phyloP scores from a whole-genome alignment of 2,329 filamentous ascomycete species.

The Trichophyton benhamiae region DNA sequence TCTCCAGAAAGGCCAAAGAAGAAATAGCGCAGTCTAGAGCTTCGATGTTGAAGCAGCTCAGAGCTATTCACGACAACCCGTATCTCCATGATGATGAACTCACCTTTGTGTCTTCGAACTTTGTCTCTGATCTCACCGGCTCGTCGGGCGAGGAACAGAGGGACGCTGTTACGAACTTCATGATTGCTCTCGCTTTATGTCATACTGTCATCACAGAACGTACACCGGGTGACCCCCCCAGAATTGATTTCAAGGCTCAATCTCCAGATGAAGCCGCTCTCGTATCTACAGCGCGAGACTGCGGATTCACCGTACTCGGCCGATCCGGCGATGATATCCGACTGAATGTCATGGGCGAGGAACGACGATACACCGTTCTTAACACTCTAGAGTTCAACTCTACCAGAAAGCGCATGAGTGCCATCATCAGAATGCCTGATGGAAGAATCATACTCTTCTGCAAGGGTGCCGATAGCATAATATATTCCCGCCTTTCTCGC shows the following conservation, averaged over 20 bases:
- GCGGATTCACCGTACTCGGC: slow-evolving; percentile 85
- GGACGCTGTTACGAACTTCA: slow-evolving; percentile 65
- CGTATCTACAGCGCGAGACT: slow-evolving; percentile 85
- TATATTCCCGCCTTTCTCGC: slow-evolving; percentile 77
- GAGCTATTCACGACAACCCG: slow-evolving; percentile 72
- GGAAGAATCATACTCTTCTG: slow-evolving; percentile 83
- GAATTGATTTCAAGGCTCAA: slow-evolving; percentile 90
- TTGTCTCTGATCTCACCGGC: slow-evolving; percentile 69
- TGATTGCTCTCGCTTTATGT: slow-evolving; percentile 89
- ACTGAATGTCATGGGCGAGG: slow-evolving; percentile 75
- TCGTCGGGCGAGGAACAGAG: slow-evolving; percentile 65
- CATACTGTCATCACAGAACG: slow-evolving; percentile 92
- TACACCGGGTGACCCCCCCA: slow-evolving; percentile 76
- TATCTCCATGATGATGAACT: slow-evolving; percentile 82
- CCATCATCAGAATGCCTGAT: slow-evolving; percentile 89
- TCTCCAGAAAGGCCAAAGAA: slow-evolving; percentile 56
- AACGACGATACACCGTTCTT: slow-evolving; percentile 72
- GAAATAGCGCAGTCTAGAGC: slow-evolving; percentile 70
- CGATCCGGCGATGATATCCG: slow-evolving; percentile 67
- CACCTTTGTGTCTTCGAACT: slow-evolving; percentile 86
- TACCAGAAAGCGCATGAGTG: slow-evolving; percentile 91
- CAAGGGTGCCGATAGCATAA: slow-evolving; percentile 95
- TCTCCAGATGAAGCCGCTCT: slow-evolving; percentile 93
- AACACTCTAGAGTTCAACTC: slow-evolving; percentile 98
- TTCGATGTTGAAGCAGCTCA: slow-evolving; percentile 57